Percentiles rank a stretch among this genome's conserved stretches.
Conservation (phyloP, 1,139 yeast genomes). For the Lodderomyces metapsilosis region DNA sequence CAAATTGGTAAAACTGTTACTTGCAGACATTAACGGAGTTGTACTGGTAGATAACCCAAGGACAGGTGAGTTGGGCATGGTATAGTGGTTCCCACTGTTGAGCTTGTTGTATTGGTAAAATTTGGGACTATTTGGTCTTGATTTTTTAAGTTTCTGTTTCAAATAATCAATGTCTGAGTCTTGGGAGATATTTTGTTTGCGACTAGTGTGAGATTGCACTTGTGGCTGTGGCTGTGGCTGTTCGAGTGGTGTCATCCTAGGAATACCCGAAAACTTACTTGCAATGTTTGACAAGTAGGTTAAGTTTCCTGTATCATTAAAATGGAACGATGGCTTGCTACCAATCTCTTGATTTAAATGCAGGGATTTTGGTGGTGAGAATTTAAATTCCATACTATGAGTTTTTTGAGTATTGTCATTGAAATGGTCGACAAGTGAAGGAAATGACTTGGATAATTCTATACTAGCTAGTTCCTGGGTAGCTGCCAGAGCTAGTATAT, state of each 20-base stretch:
- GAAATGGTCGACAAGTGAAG: constrained; percentile 63
- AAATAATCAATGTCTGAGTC: constrained; percentile 49
- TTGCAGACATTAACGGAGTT: constrained; percentile 46
- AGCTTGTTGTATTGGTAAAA: constrained; percentile 7
- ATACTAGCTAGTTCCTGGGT: constrained; percentile 66
- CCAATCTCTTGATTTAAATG: neutral
- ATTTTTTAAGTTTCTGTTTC: constrained; percentile 56
- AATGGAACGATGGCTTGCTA: constrained; percentile 12
- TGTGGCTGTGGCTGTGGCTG: constrained; percentile 9
- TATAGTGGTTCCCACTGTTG: constrained; percentile 33
- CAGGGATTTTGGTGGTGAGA: constrained; percentile 1
- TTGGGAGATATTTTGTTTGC: constrained; percentile 29
- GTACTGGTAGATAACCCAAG: constrained; percentile 41
- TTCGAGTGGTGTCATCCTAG: constrained; percentile 11
- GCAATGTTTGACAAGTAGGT: constrained; percentile 32
- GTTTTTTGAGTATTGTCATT: neutral
- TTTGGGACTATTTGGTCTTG: constrained; percentile 68
- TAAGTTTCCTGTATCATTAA: constrained; percentile 18
- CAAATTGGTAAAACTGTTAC: constrained; percentile 46
- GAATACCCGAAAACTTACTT: constrained; percentile 14
- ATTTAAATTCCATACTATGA: neutral
- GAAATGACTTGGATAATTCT: constrained; percentile 57
- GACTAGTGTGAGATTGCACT: constrained; percentile 4
- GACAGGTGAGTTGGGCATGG: constrained; percentile 61
- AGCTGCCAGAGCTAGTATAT: constrained; percentile 78